These are phyloP conservation scores for Suhomyces sp. DNA, from an alignment of 805 yeast species.

Conservation along the genomic window DNA sequence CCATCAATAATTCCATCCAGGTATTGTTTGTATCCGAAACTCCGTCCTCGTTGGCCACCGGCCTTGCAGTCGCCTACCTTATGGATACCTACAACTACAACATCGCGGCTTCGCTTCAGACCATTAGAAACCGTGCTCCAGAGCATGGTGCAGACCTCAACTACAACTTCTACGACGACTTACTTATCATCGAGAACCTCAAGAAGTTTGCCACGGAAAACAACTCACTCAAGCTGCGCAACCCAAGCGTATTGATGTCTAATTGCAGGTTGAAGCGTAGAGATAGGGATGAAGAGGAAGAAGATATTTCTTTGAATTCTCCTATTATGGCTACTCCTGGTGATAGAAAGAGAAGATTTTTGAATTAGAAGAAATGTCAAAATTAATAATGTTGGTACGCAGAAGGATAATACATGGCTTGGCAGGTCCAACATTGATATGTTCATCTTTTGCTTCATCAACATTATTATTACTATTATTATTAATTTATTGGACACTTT, in stretches of 20 bases:
- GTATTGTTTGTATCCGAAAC: conserved; percentile 35
- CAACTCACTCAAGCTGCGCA: conserved; percentile 26
- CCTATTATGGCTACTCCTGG: conserved; percentile 13
- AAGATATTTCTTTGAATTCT: conserved; percentile 11
- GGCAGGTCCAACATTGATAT: too few relatives aligned
- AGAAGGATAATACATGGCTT: too few relatives aligned
- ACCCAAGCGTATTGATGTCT: conserved; percentile 23
- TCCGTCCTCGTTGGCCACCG: conserved; percentile 25
- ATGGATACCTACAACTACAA: conserved; percentile 42
- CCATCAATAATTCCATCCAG: conserved; percentile 31
- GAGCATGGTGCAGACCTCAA: conserved; percentile 22
- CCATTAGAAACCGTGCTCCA: conserved; percentile 21
- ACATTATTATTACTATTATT: too few relatives aligned
- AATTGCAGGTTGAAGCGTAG: conserved; percentile 33
- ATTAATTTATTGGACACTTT: too few relatives aligned
- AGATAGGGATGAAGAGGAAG: conserved; percentile 22
- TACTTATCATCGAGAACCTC: conserved; percentile 38
- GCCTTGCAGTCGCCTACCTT: conserved; percentile 34
- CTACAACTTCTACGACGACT: conserved; percentile 38
- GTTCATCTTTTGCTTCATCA: too few relatives aligned
- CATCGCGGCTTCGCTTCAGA: conserved; percentile 27
- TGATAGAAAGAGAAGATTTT: conserved; percentile 18
- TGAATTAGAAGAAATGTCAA: too few relatives aligned
- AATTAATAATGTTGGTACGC: too few relatives aligned
- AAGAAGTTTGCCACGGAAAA: conserved; percentile 39